A percentile compares a stretch with the other conserved stretches of the same genome.
Evolutionary conservation across 768 basidiomycete genomes (phyloP).

Genomic region (Lactifluus subvellereus): DNA sequence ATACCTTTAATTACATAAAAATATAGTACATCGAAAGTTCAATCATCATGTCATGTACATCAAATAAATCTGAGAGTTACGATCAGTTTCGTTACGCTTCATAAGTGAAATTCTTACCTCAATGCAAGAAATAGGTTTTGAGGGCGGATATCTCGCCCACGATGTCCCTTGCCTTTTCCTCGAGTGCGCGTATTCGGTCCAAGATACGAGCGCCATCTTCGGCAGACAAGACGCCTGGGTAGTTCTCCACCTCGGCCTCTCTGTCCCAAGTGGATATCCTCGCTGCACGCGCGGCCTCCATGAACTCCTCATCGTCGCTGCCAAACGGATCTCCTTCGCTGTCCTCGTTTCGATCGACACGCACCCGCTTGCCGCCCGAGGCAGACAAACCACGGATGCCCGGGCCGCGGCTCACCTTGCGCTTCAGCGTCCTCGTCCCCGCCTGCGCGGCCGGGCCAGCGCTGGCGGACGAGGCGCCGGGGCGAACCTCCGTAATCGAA

Average conservation of each 20-base stretch:
- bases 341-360: conserved; percentile 16
- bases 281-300: conserved; percentile 20
- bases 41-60: conserved; percentile 19
- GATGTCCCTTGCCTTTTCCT: conserved; percentile 21
- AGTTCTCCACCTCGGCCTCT: conserved; percentile 10
- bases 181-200: conserved; percentile 18
- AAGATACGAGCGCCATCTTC: conserved; percentile 16
- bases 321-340: conserved; percentile 21
- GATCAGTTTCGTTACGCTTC: background rate
- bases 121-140: conserved; percentile 21
- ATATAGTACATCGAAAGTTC: conserved; percentile 21
- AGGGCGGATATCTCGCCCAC: conserved; percentile 22
- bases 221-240: conserved; percentile 7
- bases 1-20: conserved; percentile 19
- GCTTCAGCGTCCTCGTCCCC: conserved; percentile 13
- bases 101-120: conserved; percentile 4
- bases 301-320: conserved; percentile 20
- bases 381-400: background rate
- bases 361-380: conserved; percentile 10
- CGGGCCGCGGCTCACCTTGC: conserved; percentile 17
- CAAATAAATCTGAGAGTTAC: background rate
- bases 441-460: conserved; percentile 15
- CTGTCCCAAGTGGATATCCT: conserved; percentile 10
- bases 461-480: background rate
- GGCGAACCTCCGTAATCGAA: background rate